phyloP scores from a whole-genome alignment of 2,329 filamentous ascomycete species.

The Aspergillus pseudoglaucus region DNA sequence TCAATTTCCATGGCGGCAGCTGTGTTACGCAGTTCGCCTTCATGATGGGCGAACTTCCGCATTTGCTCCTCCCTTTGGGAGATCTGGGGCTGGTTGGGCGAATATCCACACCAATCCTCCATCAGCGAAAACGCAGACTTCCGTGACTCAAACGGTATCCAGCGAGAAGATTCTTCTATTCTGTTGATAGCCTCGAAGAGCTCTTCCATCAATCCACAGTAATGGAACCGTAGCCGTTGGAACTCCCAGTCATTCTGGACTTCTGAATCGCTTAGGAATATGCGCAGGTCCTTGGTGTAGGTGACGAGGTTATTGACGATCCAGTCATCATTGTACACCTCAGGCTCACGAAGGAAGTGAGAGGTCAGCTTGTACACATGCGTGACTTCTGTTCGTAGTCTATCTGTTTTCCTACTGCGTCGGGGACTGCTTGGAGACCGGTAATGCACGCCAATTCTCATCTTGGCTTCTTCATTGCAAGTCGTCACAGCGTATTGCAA shows the following conservation, averaged over 20 bases:
- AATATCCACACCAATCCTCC: conserved; percentile 99
- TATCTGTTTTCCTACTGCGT: conserved; percentile 75
- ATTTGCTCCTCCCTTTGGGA: conserved; percentile 78
- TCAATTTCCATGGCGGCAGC: conserved; percentile 95
- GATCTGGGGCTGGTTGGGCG: conserved; percentile 79
- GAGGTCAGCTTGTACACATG: conserved; percentile 94
- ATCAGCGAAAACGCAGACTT: conserved; percentile 94
- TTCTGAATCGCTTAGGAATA: conserved; percentile 91
- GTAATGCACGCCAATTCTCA: conserved; percentile 68
- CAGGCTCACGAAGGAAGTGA: conserved; percentile 72
- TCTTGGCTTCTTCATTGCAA: conserved; percentile 83
- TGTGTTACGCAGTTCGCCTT: conserved; percentile 68
- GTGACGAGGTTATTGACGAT: conserved; percentile 80
- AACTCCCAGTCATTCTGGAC: conserved; percentile 94
- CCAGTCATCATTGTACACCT: conserved; percentile 81
- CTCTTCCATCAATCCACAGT: conserved; percentile 88
- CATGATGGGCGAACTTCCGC: conserved; percentile 70
- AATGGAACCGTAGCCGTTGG: conserved; percentile 83
- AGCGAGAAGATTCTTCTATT: conserved; percentile 75
- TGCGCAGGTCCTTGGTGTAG: conserved; percentile 85
- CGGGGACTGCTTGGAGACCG: conserved; percentile 76
- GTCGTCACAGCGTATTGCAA: conserved; percentile 77
- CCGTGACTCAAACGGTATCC: conserved; percentile 95
- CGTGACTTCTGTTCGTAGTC: conserved; percentile 86
- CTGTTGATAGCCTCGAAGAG: conserved; percentile 86